Evolutionary conservation across 495 filamentous ascomycete genomes (phyloP), one percentile per base, ranked within the genome.

Genomic region (Penicillium canariense): DNA sequence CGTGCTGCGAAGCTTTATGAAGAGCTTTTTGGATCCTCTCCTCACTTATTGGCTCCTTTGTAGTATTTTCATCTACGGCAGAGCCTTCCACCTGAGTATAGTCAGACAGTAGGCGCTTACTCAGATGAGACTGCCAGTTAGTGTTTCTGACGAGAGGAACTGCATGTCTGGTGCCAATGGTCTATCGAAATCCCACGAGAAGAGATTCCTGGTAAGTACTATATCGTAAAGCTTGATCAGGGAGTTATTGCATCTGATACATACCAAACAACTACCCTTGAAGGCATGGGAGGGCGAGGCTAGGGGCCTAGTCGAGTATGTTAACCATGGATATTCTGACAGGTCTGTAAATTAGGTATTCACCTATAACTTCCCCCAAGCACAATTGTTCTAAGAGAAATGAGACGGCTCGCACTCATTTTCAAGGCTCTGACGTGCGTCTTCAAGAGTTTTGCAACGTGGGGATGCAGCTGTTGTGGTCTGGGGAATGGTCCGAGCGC

Each of bases 401-500:
- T 26, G n/a, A 42, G 18, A 15, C 53, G 44, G 25, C 5, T 12
- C 3, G 28, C 17, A 31, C 36, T 49, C 49, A 56, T 60, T 30
- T 27, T 8, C 17, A 20, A 22, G 15, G 4, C 14, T 25, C 22
- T 10, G 10, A 35, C n/a, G n/a, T 35, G 30, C 15, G 28, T 30
- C 3, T 18, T 18, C 43, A n/a, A n/a, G 18, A 11, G 22, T 48
- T 26, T 45, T 50, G 36, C 15, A 46, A 50, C 2, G 39, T 40
- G 40, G 9, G 26, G 23, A 39, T 15, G 30, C 32, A 47, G 18
- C 12, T 30, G 46, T 34, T 45, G n/a, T 39, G 36, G 23, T 59
- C 53, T 48, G 45, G 55, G 49, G 55, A 58, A 52, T 26, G 32
- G 43, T 48, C 55, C 45, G 55, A 53, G 47, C 50, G 52, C 25